Percentiles rank a stretch among this genome's conserved stretches.
Evolutionary conservation across 257 asterid species (phyloP).

Genomic region (Cinchona pubescens): DNA sequence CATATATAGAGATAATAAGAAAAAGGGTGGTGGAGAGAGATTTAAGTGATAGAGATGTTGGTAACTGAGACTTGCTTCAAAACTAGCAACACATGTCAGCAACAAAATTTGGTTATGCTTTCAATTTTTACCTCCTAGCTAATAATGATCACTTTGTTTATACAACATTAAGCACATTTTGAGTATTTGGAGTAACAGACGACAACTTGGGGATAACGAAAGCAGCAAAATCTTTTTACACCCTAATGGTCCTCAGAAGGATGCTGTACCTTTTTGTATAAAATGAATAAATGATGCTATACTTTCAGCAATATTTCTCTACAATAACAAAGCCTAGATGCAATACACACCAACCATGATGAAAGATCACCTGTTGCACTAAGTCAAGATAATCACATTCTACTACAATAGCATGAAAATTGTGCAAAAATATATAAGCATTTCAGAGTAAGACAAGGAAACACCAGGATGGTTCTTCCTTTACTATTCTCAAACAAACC

Average conservation of each 20-base stretch:
- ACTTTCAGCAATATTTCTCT: not conserved
- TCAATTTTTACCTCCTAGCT: not conserved
- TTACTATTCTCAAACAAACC: conserved; percentile 40
- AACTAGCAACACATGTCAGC: no score
- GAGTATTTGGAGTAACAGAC: no score
- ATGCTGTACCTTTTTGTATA: no score
- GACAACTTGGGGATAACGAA: not conserved
- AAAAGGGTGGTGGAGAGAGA: not conserved
- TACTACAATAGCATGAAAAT: not conserved
- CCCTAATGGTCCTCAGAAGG: not conserved
- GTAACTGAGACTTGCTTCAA: not conserved
- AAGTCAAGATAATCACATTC: not conserved
- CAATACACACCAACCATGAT: not conserved
- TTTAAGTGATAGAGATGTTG: not conserved
- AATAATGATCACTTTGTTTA: not conserved
- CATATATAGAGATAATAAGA: not conserved
- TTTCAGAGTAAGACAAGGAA: not conserved
- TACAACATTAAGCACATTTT: no score
- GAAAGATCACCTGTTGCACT: not conserved
- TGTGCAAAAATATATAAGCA: not conserved
- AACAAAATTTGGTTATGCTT: not conserved
- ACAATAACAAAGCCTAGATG: not conserved
- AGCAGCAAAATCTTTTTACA: no score
- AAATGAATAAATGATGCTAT: no score
- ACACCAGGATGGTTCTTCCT: not conserved